Base-by-base conservation (phyloP, 768 basidiomycete species). In the Gelatoporia subvermispora region DNA sequence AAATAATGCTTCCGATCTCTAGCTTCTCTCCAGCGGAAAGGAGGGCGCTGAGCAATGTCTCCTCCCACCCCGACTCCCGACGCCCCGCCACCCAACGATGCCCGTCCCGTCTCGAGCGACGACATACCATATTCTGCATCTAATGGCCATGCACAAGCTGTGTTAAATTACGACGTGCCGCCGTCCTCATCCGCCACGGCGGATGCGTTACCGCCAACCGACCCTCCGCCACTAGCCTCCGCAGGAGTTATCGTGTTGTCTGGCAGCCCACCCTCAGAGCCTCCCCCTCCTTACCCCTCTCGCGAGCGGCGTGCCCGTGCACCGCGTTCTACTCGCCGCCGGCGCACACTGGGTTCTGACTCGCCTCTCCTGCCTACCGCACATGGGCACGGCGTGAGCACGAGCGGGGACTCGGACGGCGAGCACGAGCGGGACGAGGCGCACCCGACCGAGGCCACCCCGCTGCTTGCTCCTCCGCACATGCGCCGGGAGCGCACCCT, bases 231-330 rank as follows among this genome's bases (percentile, higher is more conserved):
- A 0, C 85, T 85, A 2, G 86, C 87, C 62, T 84, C 83, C 20
- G 28, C 13, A 31, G 13, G 13, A 7, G 28, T 31, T 7, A 31
- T 31, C 28, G 28, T 31, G 7, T 13, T 31, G 7, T 31, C 28
- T 7, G 28, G 28, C 28, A 31, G 28, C 23, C 53, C 53, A n/a
- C 56, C 61, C 8, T 49, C 65, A 10, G 85, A 88, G 55, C 85
- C 85, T 3, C 85, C 85, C 9, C 85, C 85, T 0, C 85, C 85
- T 2, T 88, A 88, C 63, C 85, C 84, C 17, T 70, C 73, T 1
- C 67, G 64, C 17, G 60, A 73, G 50, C 70, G 79, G 18, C 75
- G 77, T 34, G 47, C 65, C 7, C 65, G 73, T 45, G 50, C 67
- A 39, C 55, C 60, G 44, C 68, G 67, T 21, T 41, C 56, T 41